Conservation (phyloP, 2,329 filamentous ascomycete species). For the Malbranchea zuffiana region DNA sequence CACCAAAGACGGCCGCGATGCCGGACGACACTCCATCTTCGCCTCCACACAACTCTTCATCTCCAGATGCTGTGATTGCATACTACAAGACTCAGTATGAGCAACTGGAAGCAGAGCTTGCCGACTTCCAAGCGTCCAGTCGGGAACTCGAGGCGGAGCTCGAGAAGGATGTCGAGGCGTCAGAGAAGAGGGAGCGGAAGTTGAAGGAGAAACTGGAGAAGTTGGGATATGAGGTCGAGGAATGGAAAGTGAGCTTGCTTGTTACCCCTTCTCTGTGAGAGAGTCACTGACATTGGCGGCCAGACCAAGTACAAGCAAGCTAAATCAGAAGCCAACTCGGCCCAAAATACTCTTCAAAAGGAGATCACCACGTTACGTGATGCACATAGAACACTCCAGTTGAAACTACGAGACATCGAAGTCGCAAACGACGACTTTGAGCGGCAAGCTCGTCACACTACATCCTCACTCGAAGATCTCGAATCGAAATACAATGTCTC, state of each 20-base stretch:
- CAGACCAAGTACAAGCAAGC: conserved; percentile 94
- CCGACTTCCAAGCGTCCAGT: conserved; percentile 88
- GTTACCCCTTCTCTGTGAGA: background rate
- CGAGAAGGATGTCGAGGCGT: conserved; percentile 90
- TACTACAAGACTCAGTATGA: conserved; percentile 98
- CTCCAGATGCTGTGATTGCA: conserved; percentile 61
- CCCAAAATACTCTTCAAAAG: conserved; percentile 81
- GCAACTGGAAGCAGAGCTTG: conserved; percentile 77
- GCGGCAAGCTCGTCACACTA: conserved; percentile 87
- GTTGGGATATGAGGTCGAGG: conserved; percentile 79
- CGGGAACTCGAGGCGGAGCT: conserved; percentile 88
- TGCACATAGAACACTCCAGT: conserved; percentile 64
- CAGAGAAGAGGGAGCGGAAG: conserved; percentile 81
- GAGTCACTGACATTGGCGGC: background rate
- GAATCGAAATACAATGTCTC: conserved; percentile 94
- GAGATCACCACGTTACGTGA: conserved; percentile 90
- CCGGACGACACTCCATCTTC: conserved; percentile 18
- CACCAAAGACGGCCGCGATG: conserved; percentile 11
- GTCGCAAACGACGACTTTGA: conserved; percentile 98
- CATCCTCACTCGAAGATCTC: conserved; percentile 88
- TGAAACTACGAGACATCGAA: conserved; percentile 85
- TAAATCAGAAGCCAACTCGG: conserved; percentile 73
- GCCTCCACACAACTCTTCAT: conserved; percentile 29
- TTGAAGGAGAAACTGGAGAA: conserved; percentile 79
- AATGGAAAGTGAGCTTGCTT: conserved; percentile 76